A percentile compares a stretch with the other conserved stretches of the same genome.
Evolutionary conservation across 1,139 yeast genomes (phyloP).

Genomic region (Blastobotrys indianensis): DNA sequence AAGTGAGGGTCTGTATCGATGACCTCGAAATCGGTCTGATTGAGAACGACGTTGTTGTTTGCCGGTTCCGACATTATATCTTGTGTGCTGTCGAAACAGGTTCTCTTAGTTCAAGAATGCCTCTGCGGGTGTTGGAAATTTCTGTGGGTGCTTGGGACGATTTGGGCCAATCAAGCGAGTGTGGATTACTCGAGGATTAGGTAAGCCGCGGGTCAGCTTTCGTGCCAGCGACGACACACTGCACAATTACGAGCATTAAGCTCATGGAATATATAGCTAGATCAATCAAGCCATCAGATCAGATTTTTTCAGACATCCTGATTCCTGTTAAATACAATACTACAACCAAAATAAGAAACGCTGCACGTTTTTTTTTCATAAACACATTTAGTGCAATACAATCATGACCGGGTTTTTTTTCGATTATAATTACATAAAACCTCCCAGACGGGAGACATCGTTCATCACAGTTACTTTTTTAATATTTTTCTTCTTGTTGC

Average conservation of each 20-base stretch:
- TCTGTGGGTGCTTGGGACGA: background rate
- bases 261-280: no score
- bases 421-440: constrained; percentile 1
- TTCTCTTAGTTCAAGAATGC: background rate
- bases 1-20: constrained; percentile 83
- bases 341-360: background rate
- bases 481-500: no score
- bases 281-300: no score
- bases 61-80: constrained; percentile 10
- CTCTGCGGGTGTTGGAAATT: background rate
- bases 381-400: background rate
- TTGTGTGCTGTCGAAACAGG: background rate
- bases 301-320: background rate
- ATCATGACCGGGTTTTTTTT: no score
- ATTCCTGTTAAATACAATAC: background rate
- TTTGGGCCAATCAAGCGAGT: constrained; percentile 8
- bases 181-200: background rate
- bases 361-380: background rate
- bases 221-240: no score
- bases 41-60: constrained; percentile 29
- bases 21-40: constrained; percentile 35
- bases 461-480: no score
- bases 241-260: no score
- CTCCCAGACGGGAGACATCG: background rate
- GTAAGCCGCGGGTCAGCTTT: background rate